Evolutionary conservation across 441 rosid species (phyloP).

Genomic region (Biscutella laevigata): DNA sequence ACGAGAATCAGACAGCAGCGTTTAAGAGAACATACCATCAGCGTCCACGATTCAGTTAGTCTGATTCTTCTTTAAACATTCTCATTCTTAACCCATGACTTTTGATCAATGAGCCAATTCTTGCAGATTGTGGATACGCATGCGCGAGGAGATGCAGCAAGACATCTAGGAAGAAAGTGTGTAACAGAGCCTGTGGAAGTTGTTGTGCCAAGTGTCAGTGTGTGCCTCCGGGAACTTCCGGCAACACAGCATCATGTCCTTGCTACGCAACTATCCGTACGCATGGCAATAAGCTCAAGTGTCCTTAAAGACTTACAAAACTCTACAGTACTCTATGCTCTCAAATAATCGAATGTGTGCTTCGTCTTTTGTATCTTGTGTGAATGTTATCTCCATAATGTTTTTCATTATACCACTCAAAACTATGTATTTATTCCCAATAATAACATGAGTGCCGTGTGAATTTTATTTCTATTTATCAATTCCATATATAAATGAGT

Average conservation of each 20-base stretch:
- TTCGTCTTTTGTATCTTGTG: neutral
- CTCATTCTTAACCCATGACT: neutral
- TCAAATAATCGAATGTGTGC: neutral
- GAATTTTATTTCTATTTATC: too few species aligned
- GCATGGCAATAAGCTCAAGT: slow-evolving; percentile 56
- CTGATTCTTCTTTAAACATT: neutral
- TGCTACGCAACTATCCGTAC: slow-evolving; percentile 58
- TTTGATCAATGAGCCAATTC: neutral
- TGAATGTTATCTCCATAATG: neutral
- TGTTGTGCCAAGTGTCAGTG: slow-evolving; percentile 60
- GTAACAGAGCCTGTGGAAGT: slow-evolving; percentile 52
- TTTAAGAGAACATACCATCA: slow-evolving; percentile 21
- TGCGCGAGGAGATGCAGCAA: slow-evolving; percentile 52
- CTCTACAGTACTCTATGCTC: neutral
- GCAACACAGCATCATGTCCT: slow-evolving; percentile 50
- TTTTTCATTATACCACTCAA: neutral
- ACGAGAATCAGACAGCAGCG: slow-evolving; percentile 18
- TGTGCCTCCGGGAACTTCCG: slow-evolving; percentile 70
- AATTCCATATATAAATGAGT: too few species aligned
- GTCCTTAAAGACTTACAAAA: slow-evolving; percentile 37
- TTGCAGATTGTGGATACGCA: slow-evolving; percentile 41
- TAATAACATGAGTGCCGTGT: slow-evolving; percentile 21
- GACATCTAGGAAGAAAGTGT: slow-evolving; percentile 58
- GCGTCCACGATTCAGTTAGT: slow-evolving; percentile 17
- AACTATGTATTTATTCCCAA: slow-evolving; percentile 1